Evolutionary conservation across 2,329 filamentous ascomycete species (phyloP), one percentile per base, ranked within the genome.

Genomic region (Ophiocordyceps camponoti-floridani): DNA sequence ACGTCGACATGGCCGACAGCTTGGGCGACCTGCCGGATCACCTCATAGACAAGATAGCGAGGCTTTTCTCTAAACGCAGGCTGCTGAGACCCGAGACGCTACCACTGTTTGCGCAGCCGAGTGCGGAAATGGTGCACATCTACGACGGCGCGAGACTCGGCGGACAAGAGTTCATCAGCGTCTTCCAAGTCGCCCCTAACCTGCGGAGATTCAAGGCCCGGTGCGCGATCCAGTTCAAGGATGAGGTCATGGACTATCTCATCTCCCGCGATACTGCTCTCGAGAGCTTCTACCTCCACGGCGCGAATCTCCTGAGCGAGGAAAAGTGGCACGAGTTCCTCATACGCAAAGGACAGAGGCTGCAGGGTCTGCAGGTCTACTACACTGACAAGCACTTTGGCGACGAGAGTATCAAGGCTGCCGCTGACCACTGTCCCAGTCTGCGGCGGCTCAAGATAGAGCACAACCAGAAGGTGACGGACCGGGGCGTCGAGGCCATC

Each of bases 211-310:
- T 95, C 46, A 82, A 86, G 50, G 65, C 94, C 11, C 78, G 82
- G 43, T 89, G 88, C 54, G 85, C 81, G n/a, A 84, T 91, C 43
- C 88, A 94, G 56, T 82, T 95, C 68, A 94, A 94, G 61, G 83
- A 95, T 54, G 69, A 70, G 37, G 82, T 87, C 40, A 72, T 95
- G 60, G 75, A 85, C 44, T 94, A 89, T 58, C 73, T 95, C 54
- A 67, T 84, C 18, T 77, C 78, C 45, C 82, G 84, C 42, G 72
- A 82, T 43, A 73, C 77, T 43, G 62, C 72, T 9, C 67, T 95
- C n/a, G 73, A 78, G 47, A 71, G 77, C 46, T 68, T 96, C 40
- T 83, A 86, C 49, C 70, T 96, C 0, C 81, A 91, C 49, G 84
- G 86, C 11, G 78, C 85, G 10, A 96, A 94, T 51, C 74, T 96